Base-by-base conservation (phyloP, 2,329 filamentous ascomycete genomes). In the Cadophora luteo-olivacea region DNA sequence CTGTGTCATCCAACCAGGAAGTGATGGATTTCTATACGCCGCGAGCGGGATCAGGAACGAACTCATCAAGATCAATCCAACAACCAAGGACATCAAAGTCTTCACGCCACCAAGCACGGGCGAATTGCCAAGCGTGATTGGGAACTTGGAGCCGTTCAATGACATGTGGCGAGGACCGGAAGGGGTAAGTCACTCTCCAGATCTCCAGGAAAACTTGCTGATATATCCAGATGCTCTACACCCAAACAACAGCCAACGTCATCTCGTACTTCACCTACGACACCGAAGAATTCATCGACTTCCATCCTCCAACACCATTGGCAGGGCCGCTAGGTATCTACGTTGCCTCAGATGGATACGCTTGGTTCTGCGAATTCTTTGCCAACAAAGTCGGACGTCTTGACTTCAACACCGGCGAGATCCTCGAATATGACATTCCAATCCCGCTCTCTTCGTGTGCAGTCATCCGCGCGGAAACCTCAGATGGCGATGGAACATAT, bases 21-120 rank as follows among this genome's bases (percentile, higher is more conserved):
- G n/a, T 12, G 55, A 60, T 60, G 55, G 55, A 16, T 38, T 25
- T 24, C 29, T 60, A 4, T 60, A 48, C 24, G 55, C 55, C 16
- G 55, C 32, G 16, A 60, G 36, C 38, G 55, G 55, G 9, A 11
- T 41, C 2, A 36, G 55, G 3, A 60, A 60, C 7, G 32, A 60
- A 41, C 29, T 60, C 4, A 25, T 60, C 36, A 36, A 41, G 32
- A 60, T 60, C 3, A 38, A 60, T 33, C 55, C 55, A 2, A 60
- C 32, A 12, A 60, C 55, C 7, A 60, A 60, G 16, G 19, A 45
- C 32, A 29, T 61, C 58, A 45, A 48, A 16, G 41, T 61, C 41
- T 61, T 61, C 19, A 57, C 29, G 36, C 54, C 54, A 12, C 54
- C 54, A 11, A 57, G 32, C n/a, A 57, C 32, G 11, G 32, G 54